phyloP scores from a whole-genome alignment of 108 stramenopile genomes.

The Parietichytrium sp. region DNA sequence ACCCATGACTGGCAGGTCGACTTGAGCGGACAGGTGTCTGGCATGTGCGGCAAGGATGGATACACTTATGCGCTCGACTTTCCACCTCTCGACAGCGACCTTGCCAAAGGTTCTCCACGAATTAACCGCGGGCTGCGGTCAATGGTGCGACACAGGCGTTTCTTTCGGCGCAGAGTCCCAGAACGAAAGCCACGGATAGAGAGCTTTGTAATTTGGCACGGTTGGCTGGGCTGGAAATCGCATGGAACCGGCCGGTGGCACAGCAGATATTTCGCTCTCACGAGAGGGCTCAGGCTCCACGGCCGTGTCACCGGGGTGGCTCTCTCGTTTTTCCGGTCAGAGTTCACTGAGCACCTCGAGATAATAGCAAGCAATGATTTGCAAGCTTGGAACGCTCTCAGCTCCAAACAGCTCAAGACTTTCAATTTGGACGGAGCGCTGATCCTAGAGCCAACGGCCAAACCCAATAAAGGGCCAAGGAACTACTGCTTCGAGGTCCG shows the following conservation, averaged over 20 bases:
- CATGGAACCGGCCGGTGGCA: conserved; percentile 30
- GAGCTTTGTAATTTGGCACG: not conserved
- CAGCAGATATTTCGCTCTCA: conserved; percentile 23
- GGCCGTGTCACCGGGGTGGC: conserved; percentile 12
- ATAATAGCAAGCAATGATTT: not conserved
- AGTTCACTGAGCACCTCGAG: not conserved
- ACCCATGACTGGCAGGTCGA: not conserved
- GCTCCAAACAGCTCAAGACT: not conserved
- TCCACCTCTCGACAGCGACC: not conserved
- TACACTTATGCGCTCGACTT: conserved; percentile 28
- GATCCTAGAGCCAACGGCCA: not conserved
- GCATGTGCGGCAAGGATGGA: conserved; percentile 13
- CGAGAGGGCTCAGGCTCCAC: not conserved
- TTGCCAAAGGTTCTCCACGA: conserved; percentile 13
- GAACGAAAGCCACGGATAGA: not conserved
- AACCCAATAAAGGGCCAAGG: not conserved
- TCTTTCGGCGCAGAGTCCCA: not conserved
- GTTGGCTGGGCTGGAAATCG: not conserved
- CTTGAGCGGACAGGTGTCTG: not conserved
- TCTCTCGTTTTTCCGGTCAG: conserved; percentile 16
- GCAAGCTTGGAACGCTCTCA: not conserved
- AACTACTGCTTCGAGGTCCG: not conserved
- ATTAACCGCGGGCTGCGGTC: not conserved
- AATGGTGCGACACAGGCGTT: conserved; percentile 2
- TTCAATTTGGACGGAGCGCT: conserved; percentile 2